Evolutionary conservation across 768 basidiomycete genomes (phyloP).

Genomic region (Cystobasidium tubakii): DNA sequence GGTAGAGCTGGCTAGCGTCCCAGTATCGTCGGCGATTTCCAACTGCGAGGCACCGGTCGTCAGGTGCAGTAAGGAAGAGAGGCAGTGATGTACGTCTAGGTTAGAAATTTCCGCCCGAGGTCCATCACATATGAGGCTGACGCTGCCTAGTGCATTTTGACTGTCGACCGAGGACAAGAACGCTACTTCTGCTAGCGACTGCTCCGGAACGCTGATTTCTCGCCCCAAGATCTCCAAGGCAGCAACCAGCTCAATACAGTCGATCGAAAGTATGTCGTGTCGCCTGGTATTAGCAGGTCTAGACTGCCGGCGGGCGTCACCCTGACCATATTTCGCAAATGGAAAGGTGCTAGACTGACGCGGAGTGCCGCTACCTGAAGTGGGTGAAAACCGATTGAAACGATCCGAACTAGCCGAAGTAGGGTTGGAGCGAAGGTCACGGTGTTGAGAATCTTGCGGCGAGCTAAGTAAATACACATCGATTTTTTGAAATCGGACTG

Average conservation of each 20-base stretch:
- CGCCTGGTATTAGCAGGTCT: not conserved
- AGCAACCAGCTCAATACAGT: not conserved
- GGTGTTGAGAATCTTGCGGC: not conserved
- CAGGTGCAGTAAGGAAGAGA: not conserved
- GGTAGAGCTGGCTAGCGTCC: slow-evolving; percentile 59
- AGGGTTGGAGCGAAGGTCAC: not conserved
- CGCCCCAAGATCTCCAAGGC: not conserved
- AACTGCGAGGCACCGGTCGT: slow-evolving; percentile 56
- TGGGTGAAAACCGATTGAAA: not conserved
- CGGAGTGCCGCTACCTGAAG: not conserved
- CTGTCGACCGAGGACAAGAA: not conserved
- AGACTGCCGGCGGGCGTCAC: not conserved
- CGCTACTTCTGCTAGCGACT: not conserved
- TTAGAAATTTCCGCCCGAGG: not conserved
- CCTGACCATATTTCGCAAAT: not conserved
- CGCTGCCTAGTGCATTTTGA: not conserved
- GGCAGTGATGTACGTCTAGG: not conserved
- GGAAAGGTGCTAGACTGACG: not conserved
- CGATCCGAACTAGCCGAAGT: not conserved
- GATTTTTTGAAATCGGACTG: not conserved
- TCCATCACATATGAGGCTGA: not conserved
- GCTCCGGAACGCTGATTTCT: not conserved
- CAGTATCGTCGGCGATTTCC: slow-evolving; percentile 62
- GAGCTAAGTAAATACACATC: slow-evolving; percentile 15
- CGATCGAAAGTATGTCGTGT: not conserved